Evolutionary conservation across 768 basidiomycete genomes (phyloP).

Genomic region (Trametes maxima): DNA sequence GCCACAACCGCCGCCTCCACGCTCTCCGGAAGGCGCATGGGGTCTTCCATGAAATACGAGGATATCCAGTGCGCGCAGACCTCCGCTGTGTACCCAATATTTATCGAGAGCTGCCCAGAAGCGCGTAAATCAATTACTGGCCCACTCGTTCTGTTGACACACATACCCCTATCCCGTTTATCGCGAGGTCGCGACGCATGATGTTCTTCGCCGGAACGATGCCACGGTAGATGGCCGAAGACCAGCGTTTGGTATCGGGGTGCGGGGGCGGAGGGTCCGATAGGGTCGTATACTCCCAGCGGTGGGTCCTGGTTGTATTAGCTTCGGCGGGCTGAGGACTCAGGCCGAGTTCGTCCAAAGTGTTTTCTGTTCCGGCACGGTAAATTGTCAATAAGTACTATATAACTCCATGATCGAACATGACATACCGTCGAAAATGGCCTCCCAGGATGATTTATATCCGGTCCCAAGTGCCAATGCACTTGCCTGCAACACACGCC

Average conservation of each 20-base stretch:
- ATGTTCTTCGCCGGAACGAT: constrained; percentile 65
- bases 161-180: constrained; percentile 62
- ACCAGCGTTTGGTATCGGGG: constrained; percentile 39
- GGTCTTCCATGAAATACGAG: constrained; percentile 58
- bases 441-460: background rate
- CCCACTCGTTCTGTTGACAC: background rate
- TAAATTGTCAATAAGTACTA: too few relatives aligned
- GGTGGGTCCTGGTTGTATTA: constrained; percentile 12
- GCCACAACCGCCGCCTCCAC: constrained; percentile 47
- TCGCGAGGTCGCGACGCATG: constrained; percentile 56
- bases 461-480: background rate
- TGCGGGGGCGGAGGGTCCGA: constrained; percentile 21
- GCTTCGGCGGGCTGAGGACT: constrained; percentile 38
- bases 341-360: constrained; percentile 54
- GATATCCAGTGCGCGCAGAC: constrained; percentile 66
- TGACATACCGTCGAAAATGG: background rate
- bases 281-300: constrained; percentile 36
- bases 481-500: background rate
- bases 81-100: constrained; percentile 57
- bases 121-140: background rate
- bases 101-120: constrained; percentile 50
- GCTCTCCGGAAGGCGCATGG: constrained; percentile 47
- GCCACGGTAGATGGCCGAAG: constrained; percentile 59
- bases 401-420: too few relatives aligned
- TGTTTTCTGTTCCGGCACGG: constrained; percentile 41